Conservation (phyloP, 352 stramenopile genomes). For the Achlya hypogyna region DNA sequence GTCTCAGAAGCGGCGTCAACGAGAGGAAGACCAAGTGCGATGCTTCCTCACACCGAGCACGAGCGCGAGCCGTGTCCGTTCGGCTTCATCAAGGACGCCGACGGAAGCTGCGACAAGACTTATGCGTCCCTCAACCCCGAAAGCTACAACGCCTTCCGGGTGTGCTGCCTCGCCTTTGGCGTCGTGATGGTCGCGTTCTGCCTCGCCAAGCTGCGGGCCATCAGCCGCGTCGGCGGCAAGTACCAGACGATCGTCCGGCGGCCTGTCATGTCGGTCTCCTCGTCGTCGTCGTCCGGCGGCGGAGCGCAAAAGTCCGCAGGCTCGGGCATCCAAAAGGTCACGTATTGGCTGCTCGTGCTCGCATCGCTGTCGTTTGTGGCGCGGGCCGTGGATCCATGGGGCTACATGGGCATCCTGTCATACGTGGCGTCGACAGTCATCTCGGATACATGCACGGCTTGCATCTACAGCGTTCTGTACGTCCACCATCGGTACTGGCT, state of each 20-base stretch:
- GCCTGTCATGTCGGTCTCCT: background rate
- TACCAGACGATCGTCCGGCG: background rate
- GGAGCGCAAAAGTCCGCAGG: background rate
- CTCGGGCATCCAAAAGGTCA: constrained; percentile 15
- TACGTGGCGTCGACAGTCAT: background rate
- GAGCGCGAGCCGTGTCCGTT: background rate
- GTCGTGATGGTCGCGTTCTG: background rate
- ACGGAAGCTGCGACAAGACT: background rate
- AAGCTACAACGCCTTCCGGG: background rate
- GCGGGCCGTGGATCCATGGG: constrained; percentile 9
- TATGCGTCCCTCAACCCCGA: constrained; percentile 1
- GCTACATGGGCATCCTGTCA: constrained; percentile 6
- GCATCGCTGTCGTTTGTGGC: constrained; percentile 7
- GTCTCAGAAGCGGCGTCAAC: background rate
- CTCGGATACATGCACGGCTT: constrained; percentile 16
- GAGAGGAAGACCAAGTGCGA: background rate
- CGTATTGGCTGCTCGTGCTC: constrained; percentile 11
- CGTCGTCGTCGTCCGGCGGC: background rate
- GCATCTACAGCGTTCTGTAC: constrained; percentile 20
- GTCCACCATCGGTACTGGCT: background rate
- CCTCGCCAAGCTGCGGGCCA: constrained; percentile 4
- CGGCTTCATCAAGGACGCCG: background rate
- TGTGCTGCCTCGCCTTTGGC: background rate
- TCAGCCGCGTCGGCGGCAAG: background rate
- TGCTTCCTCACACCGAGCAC: background rate